These are phyloP conservation scores for Oropetium thomaeum DNA, from an alignment of 176 grass and related monocot genomes.

Conservation along the genomic window DNA sequence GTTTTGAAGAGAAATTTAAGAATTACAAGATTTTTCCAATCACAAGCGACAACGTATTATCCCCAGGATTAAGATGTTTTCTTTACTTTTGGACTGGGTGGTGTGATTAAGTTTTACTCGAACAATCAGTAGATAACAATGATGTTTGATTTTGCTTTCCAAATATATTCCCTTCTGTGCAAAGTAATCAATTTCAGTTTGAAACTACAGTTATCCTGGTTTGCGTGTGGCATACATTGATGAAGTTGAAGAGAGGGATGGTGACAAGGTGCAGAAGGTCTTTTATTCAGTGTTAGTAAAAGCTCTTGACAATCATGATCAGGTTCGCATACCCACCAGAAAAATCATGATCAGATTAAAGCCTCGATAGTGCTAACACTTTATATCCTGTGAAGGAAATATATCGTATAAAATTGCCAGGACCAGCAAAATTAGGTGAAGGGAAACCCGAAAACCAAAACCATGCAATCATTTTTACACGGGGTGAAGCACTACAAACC, in stretches of 20 bases:
- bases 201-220: slow-evolving; percentile 73
- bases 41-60: slow-evolving; percentile 15
- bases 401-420: slow-evolving; percentile 96
- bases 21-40: neutral
- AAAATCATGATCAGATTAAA: neutral
- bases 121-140: slow-evolving; percentile 27
- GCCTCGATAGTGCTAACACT: slow-evolving; percentile 29
- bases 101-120: neutral
- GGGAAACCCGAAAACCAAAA: slow-evolving; percentile 98
- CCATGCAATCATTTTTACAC: slow-evolving; percentile 97
- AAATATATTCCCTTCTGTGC: slow-evolving; percentile 3
- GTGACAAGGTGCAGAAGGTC: slow-evolving; percentile 85
- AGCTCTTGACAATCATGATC: slow-evolving; percentile 95
- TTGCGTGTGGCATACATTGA: slow-evolving; percentile 95
- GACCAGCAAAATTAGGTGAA: slow-evolving; percentile 86
- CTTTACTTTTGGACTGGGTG: neutral
- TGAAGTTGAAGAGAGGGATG: slow-evolving; percentile 89
- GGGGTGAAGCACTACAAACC: slow-evolving; percentile 87
- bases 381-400: slow-evolving; percentile 77
- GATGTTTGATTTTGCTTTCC: neutral
- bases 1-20: neutral
- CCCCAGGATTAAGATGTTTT: neutral
- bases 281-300: slow-evolving; percentile 92
- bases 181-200: slow-evolving; percentile 35
- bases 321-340: slow-evolving; percentile 43